Base-by-base conservation (phyloP, 768 basidiomycete species). In the Tylopilus plumbeoviolaceoides region DNA sequence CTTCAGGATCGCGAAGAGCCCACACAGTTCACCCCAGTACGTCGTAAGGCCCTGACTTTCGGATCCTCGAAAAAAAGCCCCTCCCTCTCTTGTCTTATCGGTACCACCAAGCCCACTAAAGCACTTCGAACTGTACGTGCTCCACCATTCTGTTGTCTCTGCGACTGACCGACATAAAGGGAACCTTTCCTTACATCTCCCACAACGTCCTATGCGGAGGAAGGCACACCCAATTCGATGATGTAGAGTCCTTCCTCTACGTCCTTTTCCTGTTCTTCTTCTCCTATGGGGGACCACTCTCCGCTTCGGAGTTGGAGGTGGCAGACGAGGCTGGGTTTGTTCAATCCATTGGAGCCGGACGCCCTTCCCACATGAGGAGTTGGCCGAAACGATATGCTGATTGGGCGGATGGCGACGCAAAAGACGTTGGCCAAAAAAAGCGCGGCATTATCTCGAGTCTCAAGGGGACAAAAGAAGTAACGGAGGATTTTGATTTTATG, bases 171-270 rank as follows among this genome's bases (percentile, higher is more conserved):
- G 12, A 4, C 31, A 33, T 33, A 23, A 10, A 53, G 51, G 31
- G 51, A 3, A 53, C 47, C 0, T 48, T 49, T 27, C 51, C 47
- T 7, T 48, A 53, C 7, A 33, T 41, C 7, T 53, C 40, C 3
- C 48, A 27, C 15, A 35, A 48, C 11, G 40, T 42, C 4, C 47
- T 53, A 7, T 12, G 7, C 14, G 51, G 46, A 3, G n/a, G 9
- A 2, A 48, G 1, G 18, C 51, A 53, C 3, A 50, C 42, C 9
- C 40, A 53, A 1, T 42, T 48, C 1, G 40, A 53, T 17, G 51
- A 53, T 6, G 47, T 48, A 6, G 51, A 53, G 11, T 53, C 40
- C 0, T 53, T 53, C 14, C 30, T 53, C 47, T 48, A 48, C 3
- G 39, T 48, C 1, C 51, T 53, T n/a, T 42, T 53, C 0, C 5